A percentile compares a stretch with the other conserved stretches of the same genome.
These are phyloP conservation scores for Penicillium digitatum DNA, from an alignment of 2,329 filamentous ascomycete genomes.

Conservation along the genomic window DNA sequence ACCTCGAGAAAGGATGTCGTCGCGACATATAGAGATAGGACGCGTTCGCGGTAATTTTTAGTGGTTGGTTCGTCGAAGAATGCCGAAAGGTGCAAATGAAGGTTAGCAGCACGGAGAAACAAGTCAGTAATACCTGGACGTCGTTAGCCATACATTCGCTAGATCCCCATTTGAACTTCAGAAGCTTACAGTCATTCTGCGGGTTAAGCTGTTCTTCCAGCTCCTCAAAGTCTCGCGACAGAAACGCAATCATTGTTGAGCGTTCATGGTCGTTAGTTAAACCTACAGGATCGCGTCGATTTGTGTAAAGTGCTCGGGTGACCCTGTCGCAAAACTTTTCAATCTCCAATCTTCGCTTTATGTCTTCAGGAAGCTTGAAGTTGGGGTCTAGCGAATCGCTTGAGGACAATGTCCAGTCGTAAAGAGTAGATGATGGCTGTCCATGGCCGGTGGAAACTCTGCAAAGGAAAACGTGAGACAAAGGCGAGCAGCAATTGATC, in stretches of 20 bases:
- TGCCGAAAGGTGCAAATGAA: slow-evolving; percentile 48
- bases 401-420: slow-evolving; percentile 54
- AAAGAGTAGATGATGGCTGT: slow-evolving; percentile 60
- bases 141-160: background rate
- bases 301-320: slow-evolving; percentile 55
- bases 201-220: slow-evolving; percentile 50
- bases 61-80: slow-evolving; percentile 49
- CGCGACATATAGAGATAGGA: slow-evolving; percentile 45
- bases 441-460: slow-evolving; percentile 66
- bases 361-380: slow-evolving; percentile 50
- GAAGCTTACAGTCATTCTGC: slow-evolving; percentile 40
- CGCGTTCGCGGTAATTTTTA: slow-evolving; percentile 46
- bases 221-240: slow-evolving; percentile 48
- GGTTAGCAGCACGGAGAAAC: slow-evolving; percentile 46
- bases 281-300: slow-evolving; percentile 53
- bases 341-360: slow-evolving; percentile 52
- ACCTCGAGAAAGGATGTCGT: slow-evolving; percentile 47
- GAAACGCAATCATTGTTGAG: slow-evolving; percentile 43
- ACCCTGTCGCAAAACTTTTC: slow-evolving; percentile 59
- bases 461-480: slow-evolving; percentile 5
- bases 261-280: slow-evolving; percentile 45
- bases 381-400: slow-evolving; percentile 43
- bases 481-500: background rate
- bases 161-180: background rate
- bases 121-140: slow-evolving; percentile 43